Percentiles rank a stretch among this genome's conserved stretches.
These are phyloP conservation scores for Phalaenopsis aphrodite DNA, from an alignment of 106 monocot genomes.

Conservation along the genomic window DNA sequence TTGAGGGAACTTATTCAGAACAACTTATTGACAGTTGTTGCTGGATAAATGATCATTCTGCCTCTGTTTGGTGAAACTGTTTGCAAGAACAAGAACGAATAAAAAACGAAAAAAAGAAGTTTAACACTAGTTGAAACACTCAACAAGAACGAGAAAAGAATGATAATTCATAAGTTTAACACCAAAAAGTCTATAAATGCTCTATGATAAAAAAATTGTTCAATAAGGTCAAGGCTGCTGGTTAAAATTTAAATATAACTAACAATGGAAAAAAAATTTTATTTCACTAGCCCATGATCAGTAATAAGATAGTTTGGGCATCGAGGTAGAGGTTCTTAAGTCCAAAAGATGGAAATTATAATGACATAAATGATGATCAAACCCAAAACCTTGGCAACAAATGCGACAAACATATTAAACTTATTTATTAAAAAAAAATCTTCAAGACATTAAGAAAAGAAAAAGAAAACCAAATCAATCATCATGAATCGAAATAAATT, in stretches of 20 bases:
- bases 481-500: neutral
- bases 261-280: neutral
- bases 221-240: neutral
- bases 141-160: neutral
- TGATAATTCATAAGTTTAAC: neutral
- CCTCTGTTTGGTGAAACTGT: no score
- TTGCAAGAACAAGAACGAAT: no score
- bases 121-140: neutral
- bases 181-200: neutral
- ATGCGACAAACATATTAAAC: neutral
- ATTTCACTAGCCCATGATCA: neutral
- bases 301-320: neutral
- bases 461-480: neutral
- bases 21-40: no score
- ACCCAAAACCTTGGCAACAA: neutral
- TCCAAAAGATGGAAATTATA: neutral
- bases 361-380: neutral
- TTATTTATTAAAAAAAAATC: neutral
- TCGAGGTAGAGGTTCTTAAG: neutral
- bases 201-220: neutral
- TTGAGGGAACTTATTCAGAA: no score
- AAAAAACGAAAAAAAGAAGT: no score
- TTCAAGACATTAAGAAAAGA: neutral
- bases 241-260: neutral
- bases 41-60: no score